Evolutionary conservation across 306 rosid genomes (phyloP), one percentile per base, ranked within the genome.

Genomic region (Lathyrus tuberosus): DNA sequence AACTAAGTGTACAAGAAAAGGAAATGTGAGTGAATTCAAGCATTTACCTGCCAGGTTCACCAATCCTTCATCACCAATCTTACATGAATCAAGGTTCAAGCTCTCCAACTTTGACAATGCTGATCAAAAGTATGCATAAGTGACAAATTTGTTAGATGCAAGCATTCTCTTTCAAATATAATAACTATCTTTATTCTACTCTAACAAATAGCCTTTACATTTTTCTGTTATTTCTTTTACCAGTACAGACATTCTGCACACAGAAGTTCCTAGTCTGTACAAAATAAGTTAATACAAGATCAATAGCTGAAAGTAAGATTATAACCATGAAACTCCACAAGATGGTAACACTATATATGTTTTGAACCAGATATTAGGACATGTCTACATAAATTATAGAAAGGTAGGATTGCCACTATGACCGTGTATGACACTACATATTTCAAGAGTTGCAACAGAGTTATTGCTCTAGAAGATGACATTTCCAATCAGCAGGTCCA

Each of bases 31-130:
- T 35, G 35, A 53, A 64, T 67, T 74, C 42, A 51, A 61, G 70
- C 35, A 79, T 73, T 73, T 43, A 94, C 98, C 97, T 81, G 83
- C 72, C 87, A 94, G 68, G 84, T 87, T 85, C 60, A 75, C 84
- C 78, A 94, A 77, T 67, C 98, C 97, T 57, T 81, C 90, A 77
- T 88, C 98, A 64, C 91, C 84, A 67, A 90, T 86, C 78, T 77
- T 77, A 81, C 98, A 88, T 10, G 96, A 90, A 77, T 94, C 98
- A 79, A 94, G 84, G 83, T 88, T 85, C 90, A 94, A 85, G 82
- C 92, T 87, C 80, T 90, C 96, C 86, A 94, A 77, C 75, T 80
- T 87, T 68, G 84, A 85, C 83, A 90, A 68, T 78, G 88, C 98
- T 93, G 85, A 67, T 54, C 47, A 35, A 66, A 59, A 67, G 75